Percentiles rank a stretch among this genome's conserved stretches.
Conservation (phyloP, 2,329 filamentous ascomycete species). For the Xylariaceae sp. region DNA sequence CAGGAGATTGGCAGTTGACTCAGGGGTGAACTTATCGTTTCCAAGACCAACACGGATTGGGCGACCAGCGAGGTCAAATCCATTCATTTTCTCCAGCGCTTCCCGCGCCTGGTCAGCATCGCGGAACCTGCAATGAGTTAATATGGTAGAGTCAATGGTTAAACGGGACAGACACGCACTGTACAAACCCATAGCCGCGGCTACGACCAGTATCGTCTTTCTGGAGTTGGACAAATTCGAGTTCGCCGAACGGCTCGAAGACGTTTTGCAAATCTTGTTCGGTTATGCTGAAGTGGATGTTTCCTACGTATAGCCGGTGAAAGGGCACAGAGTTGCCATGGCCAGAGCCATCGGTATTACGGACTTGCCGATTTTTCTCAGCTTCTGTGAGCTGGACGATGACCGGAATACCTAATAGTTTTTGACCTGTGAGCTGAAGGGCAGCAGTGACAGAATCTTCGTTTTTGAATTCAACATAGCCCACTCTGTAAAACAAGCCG, state of each 20-base stretch:
- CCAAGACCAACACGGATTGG: constrained; percentile 97
- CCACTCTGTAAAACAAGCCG: constrained; percentile 60
- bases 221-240: constrained; percentile 95
- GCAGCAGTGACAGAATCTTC: constrained; percentile 92
- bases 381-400: constrained; percentile 98
- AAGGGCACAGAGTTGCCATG: constrained; percentile 86
- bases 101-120: constrained; percentile 88
- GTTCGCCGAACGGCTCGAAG: constrained; percentile 94
- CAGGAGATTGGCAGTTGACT: constrained; percentile 87
- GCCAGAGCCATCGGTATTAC: constrained; percentile 65
- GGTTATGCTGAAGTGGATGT: constrained; percentile 99
- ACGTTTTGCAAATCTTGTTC: constrained; percentile 93
- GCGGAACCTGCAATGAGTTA: constrained; percentile 63
- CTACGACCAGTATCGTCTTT: constrained; percentile 90
- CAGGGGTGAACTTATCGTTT: constrained; percentile 99
- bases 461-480: constrained; percentile 97
- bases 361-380: constrained; percentile 97
- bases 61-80: constrained; percentile 94
- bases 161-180: constrained; percentile 58
- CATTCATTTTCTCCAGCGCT: constrained; percentile 98
- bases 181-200: constrained; percentile 96
- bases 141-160: constrained; percentile 16
- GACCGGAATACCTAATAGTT: constrained; percentile 95
- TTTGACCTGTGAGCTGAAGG: constrained; percentile 97
- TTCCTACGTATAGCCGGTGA: constrained; percentile 96